A percentile compares a stretch with the other conserved stretches of the same genome.
phyloP scores from a whole-genome alignment of 495 filamentous ascomycete genomes.

The Delitschia confertaspora region DNA sequence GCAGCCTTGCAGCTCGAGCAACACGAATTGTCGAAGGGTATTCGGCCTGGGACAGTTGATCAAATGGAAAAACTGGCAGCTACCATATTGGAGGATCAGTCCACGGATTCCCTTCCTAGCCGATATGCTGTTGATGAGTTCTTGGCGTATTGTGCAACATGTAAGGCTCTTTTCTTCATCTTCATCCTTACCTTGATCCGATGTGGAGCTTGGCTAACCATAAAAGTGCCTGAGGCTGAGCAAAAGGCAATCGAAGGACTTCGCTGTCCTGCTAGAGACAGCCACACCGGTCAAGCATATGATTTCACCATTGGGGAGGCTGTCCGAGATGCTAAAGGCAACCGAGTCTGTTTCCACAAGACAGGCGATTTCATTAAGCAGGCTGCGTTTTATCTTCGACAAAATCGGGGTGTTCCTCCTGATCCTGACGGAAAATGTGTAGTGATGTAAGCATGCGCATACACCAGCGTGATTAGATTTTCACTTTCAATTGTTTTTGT shows the following conservation, averaged over 20 bases:
- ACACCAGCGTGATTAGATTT: no score
- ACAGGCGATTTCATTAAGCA: constrained; percentile 37
- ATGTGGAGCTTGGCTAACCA: no score
- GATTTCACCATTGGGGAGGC: constrained; percentile 37
- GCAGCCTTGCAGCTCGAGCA: constrained; percentile 32
- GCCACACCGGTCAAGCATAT: constrained; percentile 34
- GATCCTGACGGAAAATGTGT: constrained; percentile 14
- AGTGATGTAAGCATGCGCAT: constrained; percentile 20
- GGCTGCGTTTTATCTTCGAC: constrained; percentile 25
- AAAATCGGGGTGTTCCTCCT: constrained; percentile 20
- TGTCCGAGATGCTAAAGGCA: constrained; percentile 34
- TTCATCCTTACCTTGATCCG: no score
- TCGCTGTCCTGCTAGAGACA: constrained; percentile 35
- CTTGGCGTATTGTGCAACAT: constrained; percentile 32
- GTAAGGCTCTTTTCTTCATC: neutral
- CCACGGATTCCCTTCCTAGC: constrained; percentile 27
- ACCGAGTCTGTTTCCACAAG: constrained; percentile 37
- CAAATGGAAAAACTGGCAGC: constrained; percentile 31
- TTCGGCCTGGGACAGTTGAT: constrained; percentile 34
- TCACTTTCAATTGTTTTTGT: no score
- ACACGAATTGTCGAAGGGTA: constrained; percentile 33
- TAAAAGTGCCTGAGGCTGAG: constrained; percentile 29
- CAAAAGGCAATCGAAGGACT: constrained; percentile 34
- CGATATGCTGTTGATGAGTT: constrained; percentile 35
- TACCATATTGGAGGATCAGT: constrained; percentile 32